Base-by-base conservation (phyloP, 2,329 filamentous ascomycete genomes). In the Paradendryphiella salina region DNA sequence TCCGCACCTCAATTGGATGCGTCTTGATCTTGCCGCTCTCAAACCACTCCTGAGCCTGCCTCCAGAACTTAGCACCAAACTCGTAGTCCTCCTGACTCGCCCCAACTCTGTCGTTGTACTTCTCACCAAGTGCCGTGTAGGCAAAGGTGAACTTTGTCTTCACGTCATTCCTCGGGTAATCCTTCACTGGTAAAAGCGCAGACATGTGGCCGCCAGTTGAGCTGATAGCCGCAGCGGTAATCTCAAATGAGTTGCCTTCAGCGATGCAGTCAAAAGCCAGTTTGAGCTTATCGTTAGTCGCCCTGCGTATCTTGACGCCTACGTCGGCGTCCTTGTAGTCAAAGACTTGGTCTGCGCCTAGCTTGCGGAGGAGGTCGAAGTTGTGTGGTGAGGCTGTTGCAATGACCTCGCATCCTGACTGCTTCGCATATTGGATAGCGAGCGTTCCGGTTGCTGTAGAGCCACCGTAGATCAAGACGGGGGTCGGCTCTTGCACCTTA, bases 381-480 rank as follows among this genome's bases (percentile, higher is more conserved):
- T 81, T 82, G 43, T 69, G 71, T 1, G 76, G 72, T 1, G 77
- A 80, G 48, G 75, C 75, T 13, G 77, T 80, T 5, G 76, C 72
- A 38, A 79, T 65, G 34, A 81, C 78, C 32, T 73, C 62, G 40
- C 64, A 67, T 18, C 75, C 75, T 10, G 74, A 73, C 3, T 79
- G 67, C 50, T 78, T 77, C 6, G 77, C 79, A 51, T 70, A 80
- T 57, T 81, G 79, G 21, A 82, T 73, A 5, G 78, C 79, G 3
- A 80, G 67, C 1, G 73, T 72, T 2, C 80, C 80, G 0, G 79
- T 81, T 14, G 79, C 79, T 2, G 78, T 80, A 32, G 75, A 78
- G 7, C 75, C 79, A 37, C 79, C 79, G 54, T 81, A 81, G 46
- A 82, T 76, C 10, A 82, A 61, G 14, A 82, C 59, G 0, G 76